A percentile compares a stretch with the other conserved stretches of the same genome.
Evolutionary conservation across 2,329 filamentous ascomycete species (phyloP).

Genomic region (Aureobasidium pullulans): DNA sequence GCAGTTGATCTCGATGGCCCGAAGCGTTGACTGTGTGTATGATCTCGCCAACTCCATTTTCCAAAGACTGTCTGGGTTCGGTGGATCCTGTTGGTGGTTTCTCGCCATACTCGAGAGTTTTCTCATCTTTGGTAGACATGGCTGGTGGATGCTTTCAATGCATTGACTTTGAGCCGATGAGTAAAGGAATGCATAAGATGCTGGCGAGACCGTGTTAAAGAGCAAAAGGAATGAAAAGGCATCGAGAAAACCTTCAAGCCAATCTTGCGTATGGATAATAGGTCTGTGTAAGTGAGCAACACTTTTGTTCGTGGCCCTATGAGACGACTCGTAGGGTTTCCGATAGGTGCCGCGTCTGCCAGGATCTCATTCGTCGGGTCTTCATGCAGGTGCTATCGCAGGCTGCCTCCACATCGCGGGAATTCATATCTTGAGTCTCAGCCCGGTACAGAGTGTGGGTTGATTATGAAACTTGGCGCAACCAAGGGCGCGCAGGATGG

Average conservation of each 20-base stretch:
- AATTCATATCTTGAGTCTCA: not conserved
- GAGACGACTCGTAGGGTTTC: not conserved
- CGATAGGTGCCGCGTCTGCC: not conserved
- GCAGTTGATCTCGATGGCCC: slow-evolving; percentile 56
- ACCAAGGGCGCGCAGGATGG: not conserved
- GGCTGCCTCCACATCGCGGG: not conserved
- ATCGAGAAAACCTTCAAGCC: not conserved
- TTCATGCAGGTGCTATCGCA: slow-evolving; percentile 5
- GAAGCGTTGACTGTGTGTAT: slow-evolving; percentile 49
- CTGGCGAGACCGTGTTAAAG: not conserved
- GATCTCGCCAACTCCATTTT: slow-evolving; percentile 29
- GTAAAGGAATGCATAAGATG: not conserved
- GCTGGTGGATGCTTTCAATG: not conserved
- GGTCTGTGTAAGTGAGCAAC: not conserved
- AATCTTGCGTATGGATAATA: slow-evolving; percentile 10
- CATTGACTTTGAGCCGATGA: not conserved
- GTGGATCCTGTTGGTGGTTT: not conserved
- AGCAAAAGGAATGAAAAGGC: not conserved
- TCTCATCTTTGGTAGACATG: not conserved
- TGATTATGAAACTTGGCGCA: not conserved
- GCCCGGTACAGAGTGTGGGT: not conserved
- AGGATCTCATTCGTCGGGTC: not conserved
- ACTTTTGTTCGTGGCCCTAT: not conserved
- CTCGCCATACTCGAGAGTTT: not conserved
- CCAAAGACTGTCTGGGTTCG: slow-evolving; percentile 18